These are phyloP conservation scores for Setaria viridis DNA, from an alignment of 202 grass and related monocot species.

Conservation along the genomic window DNA sequence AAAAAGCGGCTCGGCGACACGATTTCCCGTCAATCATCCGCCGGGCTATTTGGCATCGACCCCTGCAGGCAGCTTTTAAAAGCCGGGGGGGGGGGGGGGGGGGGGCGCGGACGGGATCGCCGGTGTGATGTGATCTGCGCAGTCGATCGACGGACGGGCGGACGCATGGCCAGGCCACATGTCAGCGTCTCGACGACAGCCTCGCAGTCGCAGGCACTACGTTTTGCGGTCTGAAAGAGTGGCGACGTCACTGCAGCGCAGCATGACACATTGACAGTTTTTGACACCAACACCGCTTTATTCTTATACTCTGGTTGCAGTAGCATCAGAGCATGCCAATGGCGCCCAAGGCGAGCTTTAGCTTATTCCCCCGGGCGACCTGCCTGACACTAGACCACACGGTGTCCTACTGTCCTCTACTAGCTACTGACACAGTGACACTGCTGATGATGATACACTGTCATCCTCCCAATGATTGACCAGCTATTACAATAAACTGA, in stretches of 20 bases:
- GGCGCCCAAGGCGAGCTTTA: neutral
- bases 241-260: neutral
- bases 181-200: no score
- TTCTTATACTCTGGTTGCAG: neutral
- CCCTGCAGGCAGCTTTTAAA: no score
- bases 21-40: no score
- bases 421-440: neutral
- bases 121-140: neutral
- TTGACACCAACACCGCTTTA: neutral
- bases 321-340: neutral
- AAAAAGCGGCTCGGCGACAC: neutral
- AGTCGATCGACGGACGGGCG: no score
- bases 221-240: neutral
- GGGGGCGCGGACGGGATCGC: neutral
- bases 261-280: neutral
- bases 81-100: neutral
- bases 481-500: neutral
- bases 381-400: neutral
- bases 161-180: no score
- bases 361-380: neutral
- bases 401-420: neutral
- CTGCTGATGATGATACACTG: neutral
- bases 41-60: no score
- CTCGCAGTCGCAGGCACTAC: neutral
- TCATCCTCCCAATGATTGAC: conserved; percentile 1